Percentiles rank a stretch among this genome's conserved stretches.
Conservation (phyloP, 2,329 filamentous ascomycete species). For the Cucurbitaria berberidis region DNA sequence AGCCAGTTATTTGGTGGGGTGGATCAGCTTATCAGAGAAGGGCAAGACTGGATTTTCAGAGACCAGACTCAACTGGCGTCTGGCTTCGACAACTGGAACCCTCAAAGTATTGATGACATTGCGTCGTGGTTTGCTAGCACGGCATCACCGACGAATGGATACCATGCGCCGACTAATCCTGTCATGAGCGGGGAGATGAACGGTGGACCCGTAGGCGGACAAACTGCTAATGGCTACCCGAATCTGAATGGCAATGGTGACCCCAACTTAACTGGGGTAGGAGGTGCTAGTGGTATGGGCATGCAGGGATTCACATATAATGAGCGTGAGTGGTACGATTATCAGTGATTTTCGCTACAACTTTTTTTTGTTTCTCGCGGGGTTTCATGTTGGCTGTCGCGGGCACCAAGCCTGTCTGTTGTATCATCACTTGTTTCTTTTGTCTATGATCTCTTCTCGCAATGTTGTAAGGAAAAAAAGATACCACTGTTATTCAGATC, state of each 20-base stretch:
- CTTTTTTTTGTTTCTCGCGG: background rate
- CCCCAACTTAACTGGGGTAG: slow-evolving; percentile 13
- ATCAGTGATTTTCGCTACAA: slow-evolving; percentile 9
- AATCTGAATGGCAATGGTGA: slow-evolving; percentile 21
- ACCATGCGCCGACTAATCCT: slow-evolving; percentile 3
- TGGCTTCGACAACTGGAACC: slow-evolving; percentile 68
- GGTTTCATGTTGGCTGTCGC: too few species aligned
- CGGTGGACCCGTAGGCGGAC: slow-evolving; percentile 24
- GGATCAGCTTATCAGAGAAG: slow-evolving; percentile 66
- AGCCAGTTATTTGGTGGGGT: slow-evolving; percentile 65
- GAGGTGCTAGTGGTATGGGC: slow-evolving; percentile 14
- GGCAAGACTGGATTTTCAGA: slow-evolving; percentile 66
- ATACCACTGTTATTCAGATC: background rate
- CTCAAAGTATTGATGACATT: slow-evolving; percentile 36
- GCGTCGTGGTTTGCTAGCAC: slow-evolving; percentile 36
- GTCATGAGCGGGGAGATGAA: slow-evolving; percentile 17
- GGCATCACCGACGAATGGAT: slow-evolving; percentile 19
- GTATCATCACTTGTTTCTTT: too few species aligned
- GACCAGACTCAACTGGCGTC: slow-evolving; percentile 67
- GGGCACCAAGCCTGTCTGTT: too few species aligned
- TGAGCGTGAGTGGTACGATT: slow-evolving; percentile 35
- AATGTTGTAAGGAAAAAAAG: background rate
- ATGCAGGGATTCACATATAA: slow-evolving; percentile 33
- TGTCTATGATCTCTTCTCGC: background rate
- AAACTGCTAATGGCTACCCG: slow-evolving; percentile 10